phyloP scores from a whole-genome alignment of 805 yeast species.

The Candida nanaspora region DNA sequence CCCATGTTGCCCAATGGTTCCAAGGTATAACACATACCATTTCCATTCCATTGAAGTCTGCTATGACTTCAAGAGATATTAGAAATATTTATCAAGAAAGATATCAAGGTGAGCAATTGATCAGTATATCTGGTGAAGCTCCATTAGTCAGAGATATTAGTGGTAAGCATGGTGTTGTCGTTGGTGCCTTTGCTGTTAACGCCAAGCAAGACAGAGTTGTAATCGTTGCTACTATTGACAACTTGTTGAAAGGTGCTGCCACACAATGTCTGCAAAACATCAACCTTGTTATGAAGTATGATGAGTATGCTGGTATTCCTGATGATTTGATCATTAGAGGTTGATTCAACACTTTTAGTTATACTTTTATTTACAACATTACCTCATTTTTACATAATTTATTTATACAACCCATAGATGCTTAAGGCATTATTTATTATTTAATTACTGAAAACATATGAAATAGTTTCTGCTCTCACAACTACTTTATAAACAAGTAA shows the following conservation, averaged over 20 bases:
- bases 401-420: no score
- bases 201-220: conserved; percentile 86
- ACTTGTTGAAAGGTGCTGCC: conserved; percentile 95
- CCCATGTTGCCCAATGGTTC: conserved; percentile 99
- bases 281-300: conserved; percentile 82
- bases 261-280: conserved; percentile 97
- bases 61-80: conserved; percentile 72
- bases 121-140: conserved; percentile 83
- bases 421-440: no score
- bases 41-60: conserved; percentile 73
- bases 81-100: conserved; percentile 82
- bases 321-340: conserved; percentile 50
- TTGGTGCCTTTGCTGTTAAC: conserved; percentile 95
- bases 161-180: conserved; percentile 90
- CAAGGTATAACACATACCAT: conserved; percentile 95
- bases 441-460: no score
- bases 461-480: no score
- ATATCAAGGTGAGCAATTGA: conserved; percentile 79
- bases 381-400: neutral
- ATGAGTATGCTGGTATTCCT: conserved; percentile 95
- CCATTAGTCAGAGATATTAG: conserved; percentile 88
- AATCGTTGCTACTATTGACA: conserved; percentile 91
- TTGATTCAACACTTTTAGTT: conserved; percentile 5
- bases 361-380: neutral
- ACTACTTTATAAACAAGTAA: no score